These are phyloP conservation scores for Panaeolus cyanescens DNA, from an alignment of 768 basidiomycete species.

Conservation along the genomic window DNA sequence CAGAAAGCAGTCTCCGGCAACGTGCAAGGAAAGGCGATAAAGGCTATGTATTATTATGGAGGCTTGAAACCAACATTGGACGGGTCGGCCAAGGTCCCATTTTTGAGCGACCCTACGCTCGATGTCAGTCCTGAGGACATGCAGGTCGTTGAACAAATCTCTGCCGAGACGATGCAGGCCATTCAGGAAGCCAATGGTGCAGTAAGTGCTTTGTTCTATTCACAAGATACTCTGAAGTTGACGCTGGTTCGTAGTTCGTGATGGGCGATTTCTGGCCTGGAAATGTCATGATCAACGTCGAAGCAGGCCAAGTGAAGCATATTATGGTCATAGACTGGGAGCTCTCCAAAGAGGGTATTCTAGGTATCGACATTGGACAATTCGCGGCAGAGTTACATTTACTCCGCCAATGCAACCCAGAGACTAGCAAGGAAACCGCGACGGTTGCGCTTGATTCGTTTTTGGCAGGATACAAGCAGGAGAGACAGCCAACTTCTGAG, in stretches of 20 bases:
- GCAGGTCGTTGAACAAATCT: slow-evolving; percentile 21
- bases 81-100: slow-evolving; percentile 29
- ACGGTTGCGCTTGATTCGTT: slow-evolving; percentile 43
- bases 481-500: slow-evolving; percentile 23
- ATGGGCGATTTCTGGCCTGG: slow-evolving; percentile 81
- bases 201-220: slow-evolving; percentile 19
- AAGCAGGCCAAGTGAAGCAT: slow-evolving; percentile 34
- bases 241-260: slow-evolving; percentile 36
- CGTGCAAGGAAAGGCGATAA: slow-evolving; percentile 39
- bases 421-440: slow-evolving; percentile 33
- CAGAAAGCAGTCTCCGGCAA: slow-evolving; percentile 39
- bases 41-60: slow-evolving; percentile 45
- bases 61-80: slow-evolving; percentile 40
- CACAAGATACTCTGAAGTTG: background rate
- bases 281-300: slow-evolving; percentile 53
- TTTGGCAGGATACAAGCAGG: slow-evolving; percentile 43
- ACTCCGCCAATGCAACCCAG: slow-evolving; percentile 48
- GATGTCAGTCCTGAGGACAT: slow-evolving; percentile 38
- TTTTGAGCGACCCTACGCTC: slow-evolving; percentile 43
- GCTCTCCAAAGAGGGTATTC: slow-evolving; percentile 54
- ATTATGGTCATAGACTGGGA: slow-evolving; percentile 70
- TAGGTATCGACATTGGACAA: slow-evolving; percentile 63
- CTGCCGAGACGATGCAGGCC: slow-evolving; percentile 22
- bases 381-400: slow-evolving; percentile 61
- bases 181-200: slow-evolving; percentile 27